Percentiles rank a stretch among this genome's conserved stretches.
These are phyloP conservation scores for Nemania sp. DNA, from an alignment of 2,329 filamentous ascomycete genomes.

Conservation along the genomic window DNA sequence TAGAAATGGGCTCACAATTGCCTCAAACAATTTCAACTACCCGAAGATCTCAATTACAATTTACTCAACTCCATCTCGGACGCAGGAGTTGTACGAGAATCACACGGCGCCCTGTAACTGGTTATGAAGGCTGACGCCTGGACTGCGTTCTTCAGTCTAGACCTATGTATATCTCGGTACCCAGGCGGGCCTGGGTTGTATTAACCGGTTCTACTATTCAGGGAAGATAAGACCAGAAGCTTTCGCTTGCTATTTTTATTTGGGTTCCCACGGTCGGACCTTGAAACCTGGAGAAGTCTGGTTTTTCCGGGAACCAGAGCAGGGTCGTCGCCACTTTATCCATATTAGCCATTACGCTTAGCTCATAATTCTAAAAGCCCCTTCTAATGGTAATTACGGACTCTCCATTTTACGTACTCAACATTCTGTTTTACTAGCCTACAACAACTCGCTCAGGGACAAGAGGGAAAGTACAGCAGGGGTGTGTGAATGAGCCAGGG, in stretches of 20 bases:
- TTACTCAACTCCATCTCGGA: constrained; percentile 26
- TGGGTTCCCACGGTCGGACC: constrained; percentile 35
- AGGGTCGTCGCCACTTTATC: constrained; percentile 36
- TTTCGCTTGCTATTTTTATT: constrained; percentile 40
- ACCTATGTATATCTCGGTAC: constrained; percentile 33
- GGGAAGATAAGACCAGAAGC: constrained; percentile 30
- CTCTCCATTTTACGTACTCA: constrained; percentile 10
- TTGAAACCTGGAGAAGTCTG: constrained; percentile 16
- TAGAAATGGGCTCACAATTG: constrained; percentile 14
- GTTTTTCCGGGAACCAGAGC: constrained; percentile 35
- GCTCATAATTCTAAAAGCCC: constrained; percentile 11
- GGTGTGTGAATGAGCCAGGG: constrained; percentile 14
- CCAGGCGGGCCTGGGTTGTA: constrained; percentile 34
- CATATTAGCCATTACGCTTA: constrained; percentile 40
- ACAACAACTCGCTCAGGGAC: constrained; percentile 12
- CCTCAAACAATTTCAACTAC: constrained; percentile 6
- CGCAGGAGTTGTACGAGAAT: constrained; percentile 14
- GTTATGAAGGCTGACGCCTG: constrained; percentile 46
- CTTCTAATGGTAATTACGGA: constrained; percentile 6
- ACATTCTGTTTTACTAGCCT: constrained; percentile 7
- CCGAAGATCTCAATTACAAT: constrained; percentile 5
- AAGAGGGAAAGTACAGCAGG: constrained; percentile 7
- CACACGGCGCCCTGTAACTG: constrained; percentile 30
- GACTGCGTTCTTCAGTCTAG: constrained; percentile 46
- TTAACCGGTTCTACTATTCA: constrained; percentile 40